These are phyloP conservation scores for Aspergillus baeticus DNA, from an alignment of 495 filamentous ascomycete genomes.

Conservation along the genomic window DNA sequence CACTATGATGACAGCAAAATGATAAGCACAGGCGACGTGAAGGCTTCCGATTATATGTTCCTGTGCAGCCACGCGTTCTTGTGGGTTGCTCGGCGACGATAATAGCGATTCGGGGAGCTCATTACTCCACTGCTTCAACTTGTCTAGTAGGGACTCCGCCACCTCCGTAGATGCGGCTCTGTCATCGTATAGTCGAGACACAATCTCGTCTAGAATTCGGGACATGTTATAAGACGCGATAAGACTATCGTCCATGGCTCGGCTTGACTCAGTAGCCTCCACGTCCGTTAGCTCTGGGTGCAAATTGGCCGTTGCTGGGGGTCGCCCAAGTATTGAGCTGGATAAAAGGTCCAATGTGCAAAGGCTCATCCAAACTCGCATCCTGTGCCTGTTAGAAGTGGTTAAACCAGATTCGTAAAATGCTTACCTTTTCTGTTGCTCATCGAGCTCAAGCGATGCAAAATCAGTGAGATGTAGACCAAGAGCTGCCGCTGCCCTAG, in stretches of 20 bases:
- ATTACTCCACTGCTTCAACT: slow-evolving; percentile 37
- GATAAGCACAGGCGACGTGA: slow-evolving; percentile 42
- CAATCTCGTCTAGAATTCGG: slow-evolving; percentile 36
- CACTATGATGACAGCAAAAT: slow-evolving; percentile 43
- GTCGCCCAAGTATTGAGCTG: slow-evolving; percentile 44
- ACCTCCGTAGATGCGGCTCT: slow-evolving; percentile 31
- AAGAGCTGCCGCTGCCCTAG: slow-evolving; percentile 41
- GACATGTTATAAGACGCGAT: slow-evolving; percentile 37
- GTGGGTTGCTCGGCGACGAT: slow-evolving; percentile 20
- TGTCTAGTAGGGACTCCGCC: slow-evolving; percentile 34
- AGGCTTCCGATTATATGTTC: slow-evolving; percentile 37
- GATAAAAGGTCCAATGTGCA: slow-evolving; percentile 42
- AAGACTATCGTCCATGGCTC: slow-evolving; percentile 18
- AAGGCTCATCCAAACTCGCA: slow-evolving; percentile 43
- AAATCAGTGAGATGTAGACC: slow-evolving; percentile 33
- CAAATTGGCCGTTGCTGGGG: slow-evolving; percentile 33
- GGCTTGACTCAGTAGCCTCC: neutral
- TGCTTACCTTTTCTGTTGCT: slow-evolving; percentile 25
- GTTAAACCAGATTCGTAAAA: neutral
- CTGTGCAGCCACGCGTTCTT: slow-evolving; percentile 18
- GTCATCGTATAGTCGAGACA: slow-evolving; percentile 31
- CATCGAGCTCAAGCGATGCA: neutral
- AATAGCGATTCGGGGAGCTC: slow-evolving; percentile 28
- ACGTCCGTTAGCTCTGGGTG: slow-evolving; percentile 19
- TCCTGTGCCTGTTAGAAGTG: slow-evolving; percentile 14